Conservation (phyloP, 169 alveolate genomes). For the Plasmodium berghei region DNA sequence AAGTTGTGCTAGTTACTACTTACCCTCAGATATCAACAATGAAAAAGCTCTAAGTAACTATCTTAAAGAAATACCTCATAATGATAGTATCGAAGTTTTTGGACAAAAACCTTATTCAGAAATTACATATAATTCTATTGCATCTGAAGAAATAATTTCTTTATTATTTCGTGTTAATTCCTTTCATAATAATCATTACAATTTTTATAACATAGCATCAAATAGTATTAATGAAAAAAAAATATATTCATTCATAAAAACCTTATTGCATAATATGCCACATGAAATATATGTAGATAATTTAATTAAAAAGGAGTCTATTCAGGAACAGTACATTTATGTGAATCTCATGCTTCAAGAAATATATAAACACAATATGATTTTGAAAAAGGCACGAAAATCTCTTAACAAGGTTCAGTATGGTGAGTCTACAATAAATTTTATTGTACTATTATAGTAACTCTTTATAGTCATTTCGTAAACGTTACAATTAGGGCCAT, state of each 20-base stretch:
- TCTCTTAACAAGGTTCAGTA: constrained; percentile 72
- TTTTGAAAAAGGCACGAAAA: constrained; percentile 22
- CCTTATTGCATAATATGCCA: constrained; percentile 41
- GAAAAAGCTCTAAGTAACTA: constrained; percentile 54
- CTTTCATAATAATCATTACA: constrained; percentile 38
- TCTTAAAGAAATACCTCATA: constrained; percentile 75
- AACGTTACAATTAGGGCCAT: no score
- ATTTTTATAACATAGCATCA: constrained; percentile 22
- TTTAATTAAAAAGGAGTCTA: constrained; percentile 26
- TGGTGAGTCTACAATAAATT: constrained; percentile 18
- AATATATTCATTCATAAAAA: constrained; percentile 58
- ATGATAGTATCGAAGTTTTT: constrained; percentile 67
- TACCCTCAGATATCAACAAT: constrained; percentile 53
- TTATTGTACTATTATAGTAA: neutral
- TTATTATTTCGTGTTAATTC: constrained; percentile 42
- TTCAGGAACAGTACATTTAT: constrained; percentile 51
- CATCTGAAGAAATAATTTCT: constrained; percentile 69
- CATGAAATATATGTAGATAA: constrained; percentile 72
- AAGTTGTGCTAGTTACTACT: constrained; percentile 45
- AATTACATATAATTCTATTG: constrained; percentile 34
- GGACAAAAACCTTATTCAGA: constrained; percentile 71
- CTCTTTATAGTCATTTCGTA: no score
- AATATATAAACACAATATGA: constrained; percentile 52
- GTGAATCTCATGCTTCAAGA: constrained; percentile 60
- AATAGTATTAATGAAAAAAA: constrained; percentile 52